Conservation (phyloP, 2,329 filamentous ascomycete species). For the Orbilia blumenaviensis region DNA sequence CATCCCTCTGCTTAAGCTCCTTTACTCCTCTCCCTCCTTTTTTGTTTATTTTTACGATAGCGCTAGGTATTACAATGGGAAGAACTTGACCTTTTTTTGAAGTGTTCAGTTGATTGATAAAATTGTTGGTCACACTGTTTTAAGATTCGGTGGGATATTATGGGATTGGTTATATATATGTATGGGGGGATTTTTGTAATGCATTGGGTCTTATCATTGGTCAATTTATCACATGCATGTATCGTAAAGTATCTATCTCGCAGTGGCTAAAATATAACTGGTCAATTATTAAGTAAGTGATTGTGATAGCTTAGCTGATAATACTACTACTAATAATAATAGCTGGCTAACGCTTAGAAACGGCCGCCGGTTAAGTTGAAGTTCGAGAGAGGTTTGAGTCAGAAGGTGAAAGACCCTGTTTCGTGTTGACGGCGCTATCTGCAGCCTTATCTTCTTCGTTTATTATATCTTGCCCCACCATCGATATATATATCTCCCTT, state of each 20-base stretch:
- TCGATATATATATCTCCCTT: background rate
- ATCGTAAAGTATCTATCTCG: too few relatives aligned
- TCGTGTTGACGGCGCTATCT: constrained; percentile 24
- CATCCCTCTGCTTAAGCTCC: background rate
- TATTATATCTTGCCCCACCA: constrained; percentile 38
- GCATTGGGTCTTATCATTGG: too few relatives aligned
- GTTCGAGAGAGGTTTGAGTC: constrained; percentile 28
- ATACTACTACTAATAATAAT: background rate
- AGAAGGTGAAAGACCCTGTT: background rate
- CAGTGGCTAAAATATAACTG: too few relatives aligned
- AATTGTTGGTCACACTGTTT: too few relatives aligned
- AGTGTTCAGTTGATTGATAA: too few relatives aligned
- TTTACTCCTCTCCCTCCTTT: too few relatives aligned
- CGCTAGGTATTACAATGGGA: background rate
- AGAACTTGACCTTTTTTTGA: too few relatives aligned
- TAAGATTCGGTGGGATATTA: too few relatives aligned
- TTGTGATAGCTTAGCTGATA: background rate
- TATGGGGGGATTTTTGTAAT: too few relatives aligned
- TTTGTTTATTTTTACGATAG: background rate
- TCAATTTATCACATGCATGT: too few relatives aligned
- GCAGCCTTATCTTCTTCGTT: constrained; percentile 35
- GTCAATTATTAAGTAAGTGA: background rate
- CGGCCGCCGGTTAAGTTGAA: background rate
- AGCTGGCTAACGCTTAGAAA: constrained; percentile 27
- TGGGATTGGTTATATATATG: too few relatives aligned